Percentiles rank a stretch among this genome's conserved stretches.
Conservation (phyloP, 1,284 basidiomycete genomes). For the Melampsora americana region DNA sequence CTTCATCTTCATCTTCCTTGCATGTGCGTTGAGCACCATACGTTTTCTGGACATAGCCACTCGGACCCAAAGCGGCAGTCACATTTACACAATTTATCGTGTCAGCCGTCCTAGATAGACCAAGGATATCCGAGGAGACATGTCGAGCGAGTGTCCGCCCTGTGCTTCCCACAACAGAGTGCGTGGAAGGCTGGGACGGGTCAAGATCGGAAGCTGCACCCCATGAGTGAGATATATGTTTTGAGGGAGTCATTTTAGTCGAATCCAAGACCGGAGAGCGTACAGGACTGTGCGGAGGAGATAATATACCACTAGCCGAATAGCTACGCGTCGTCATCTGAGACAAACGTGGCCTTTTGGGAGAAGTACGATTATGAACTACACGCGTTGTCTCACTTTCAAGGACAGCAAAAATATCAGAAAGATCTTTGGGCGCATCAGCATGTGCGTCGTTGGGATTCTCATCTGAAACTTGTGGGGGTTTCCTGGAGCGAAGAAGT, state of each 20-base stretch:
- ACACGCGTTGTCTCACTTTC: not conserved
- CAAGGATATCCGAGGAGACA: conserved; percentile 14
- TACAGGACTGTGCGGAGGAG: not conserved
- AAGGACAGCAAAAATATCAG: conserved; percentile 32
- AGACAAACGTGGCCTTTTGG: conserved; percentile 22
- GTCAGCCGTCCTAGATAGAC: conserved; percentile 8
- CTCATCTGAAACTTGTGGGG: no score
- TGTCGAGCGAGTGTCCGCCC: conserved; percentile 12
- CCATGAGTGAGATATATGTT: conserved; percentile 3
- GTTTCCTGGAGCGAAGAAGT: no score
- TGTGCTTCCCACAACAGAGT: not conserved
- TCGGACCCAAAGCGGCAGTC: not conserved
- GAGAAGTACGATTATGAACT: not conserved
- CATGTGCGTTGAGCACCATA: conserved; percentile 29
- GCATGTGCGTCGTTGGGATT: no score
- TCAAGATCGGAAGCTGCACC: conserved; percentile 3
- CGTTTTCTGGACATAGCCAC: conserved; percentile 18
- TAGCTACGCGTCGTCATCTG: conserved; percentile 5
- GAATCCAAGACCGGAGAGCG: conserved; percentile 4
- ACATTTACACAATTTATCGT: conserved; percentile 21
- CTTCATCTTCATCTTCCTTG: conserved; percentile 28
- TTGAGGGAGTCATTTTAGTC: conserved; percentile 1
- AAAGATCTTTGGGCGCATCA: not conserved
- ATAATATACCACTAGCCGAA: conserved; percentile 4
- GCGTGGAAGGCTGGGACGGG: conserved; percentile 11